Evolutionary conservation across 192 early-diverging fungal species (phyloP).

Genomic region (Podila epigama): DNA sequence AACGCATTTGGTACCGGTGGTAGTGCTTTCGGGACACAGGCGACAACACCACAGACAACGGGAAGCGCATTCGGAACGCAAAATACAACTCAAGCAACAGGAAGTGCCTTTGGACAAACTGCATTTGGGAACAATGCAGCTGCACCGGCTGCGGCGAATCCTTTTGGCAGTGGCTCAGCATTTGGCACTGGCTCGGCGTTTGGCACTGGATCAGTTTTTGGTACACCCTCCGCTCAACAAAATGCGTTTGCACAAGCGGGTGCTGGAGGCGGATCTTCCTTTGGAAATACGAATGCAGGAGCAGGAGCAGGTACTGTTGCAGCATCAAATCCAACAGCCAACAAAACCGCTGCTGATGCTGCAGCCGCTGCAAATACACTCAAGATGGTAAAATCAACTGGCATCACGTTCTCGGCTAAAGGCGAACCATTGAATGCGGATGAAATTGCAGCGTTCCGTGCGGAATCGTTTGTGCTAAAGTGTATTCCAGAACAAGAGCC

Average conservation of each 20-base stretch:
- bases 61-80: not conserved
- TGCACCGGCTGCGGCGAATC: not conserved
- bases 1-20: not conserved
- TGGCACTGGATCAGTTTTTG: constrained; percentile 6
- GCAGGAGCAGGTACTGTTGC: not conserved
- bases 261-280: not conserved
- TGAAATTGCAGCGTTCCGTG: constrained; percentile 43
- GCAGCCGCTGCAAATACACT: constrained; percentile 1
- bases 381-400: constrained; percentile 27
- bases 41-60: not conserved
- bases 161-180: not conserved
- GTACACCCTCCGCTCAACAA: not conserved
- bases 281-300: not conserved
- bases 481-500: constrained; percentile 55
- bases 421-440: constrained; percentile 30
- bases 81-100: not conserved
- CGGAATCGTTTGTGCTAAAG: constrained; percentile 41
- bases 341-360: not conserved
- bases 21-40: not conserved
- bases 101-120: constrained; percentile 32
- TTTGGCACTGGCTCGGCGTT: not conserved
- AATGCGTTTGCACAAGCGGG: not conserved
- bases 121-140: constrained; percentile 26
- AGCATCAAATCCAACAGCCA: constrained; percentile 5
- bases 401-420: constrained; percentile 12